Percentiles rank a stretch among this genome's conserved stretches.
Evolutionary conservation across 768 basidiomycete genomes (phyloP).

Genomic region (Leccinum imitatum): DNA sequence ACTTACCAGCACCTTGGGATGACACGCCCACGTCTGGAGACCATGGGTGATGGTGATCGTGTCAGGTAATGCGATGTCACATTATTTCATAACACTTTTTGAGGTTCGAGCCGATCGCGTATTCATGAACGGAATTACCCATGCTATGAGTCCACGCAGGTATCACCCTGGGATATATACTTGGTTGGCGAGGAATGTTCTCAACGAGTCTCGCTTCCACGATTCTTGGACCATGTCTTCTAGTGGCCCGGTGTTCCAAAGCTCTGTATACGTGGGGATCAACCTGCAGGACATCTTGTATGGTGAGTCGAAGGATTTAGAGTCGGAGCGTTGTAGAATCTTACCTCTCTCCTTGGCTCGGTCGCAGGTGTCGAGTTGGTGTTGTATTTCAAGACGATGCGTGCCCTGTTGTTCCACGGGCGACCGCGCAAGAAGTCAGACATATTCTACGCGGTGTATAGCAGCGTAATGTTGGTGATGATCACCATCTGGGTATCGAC

Average conservation of each 20-base stretch:
- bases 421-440: slow-evolving; percentile 6
- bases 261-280: slow-evolving; percentile 25
- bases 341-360: neutral
- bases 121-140: neutral
- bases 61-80: neutral
- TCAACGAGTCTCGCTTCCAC: neutral
- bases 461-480: slow-evolving; percentile 29
- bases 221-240: slow-evolving; percentile 17
- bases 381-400: slow-evolving; percentile 28
- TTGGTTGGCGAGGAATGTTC: neutral
- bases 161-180: slow-evolving; percentile 12
- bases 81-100: neutral
- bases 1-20: neutral
- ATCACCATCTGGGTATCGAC: slow-evolving; percentile 34
- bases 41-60: neutral
- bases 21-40: neutral
- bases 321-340: neutral
- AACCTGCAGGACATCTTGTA: slow-evolving; percentile 27
- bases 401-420: slow-evolving; percentile 10
- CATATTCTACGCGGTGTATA: slow-evolving; percentile 26
- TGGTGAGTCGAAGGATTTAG: slow-evolving; percentile 9
- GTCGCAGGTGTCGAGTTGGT: slow-evolving; percentile 25
- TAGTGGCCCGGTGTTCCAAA: slow-evolving; percentile 20
- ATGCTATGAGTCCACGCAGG: neutral
- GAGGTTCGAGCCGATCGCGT: neutral